Percentiles rank a stretch among this genome's conserved stretches.
Evolutionary conservation across 2,329 filamentous ascomycete species (phyloP).

Genomic region (Cytospora piceae): DNA sequence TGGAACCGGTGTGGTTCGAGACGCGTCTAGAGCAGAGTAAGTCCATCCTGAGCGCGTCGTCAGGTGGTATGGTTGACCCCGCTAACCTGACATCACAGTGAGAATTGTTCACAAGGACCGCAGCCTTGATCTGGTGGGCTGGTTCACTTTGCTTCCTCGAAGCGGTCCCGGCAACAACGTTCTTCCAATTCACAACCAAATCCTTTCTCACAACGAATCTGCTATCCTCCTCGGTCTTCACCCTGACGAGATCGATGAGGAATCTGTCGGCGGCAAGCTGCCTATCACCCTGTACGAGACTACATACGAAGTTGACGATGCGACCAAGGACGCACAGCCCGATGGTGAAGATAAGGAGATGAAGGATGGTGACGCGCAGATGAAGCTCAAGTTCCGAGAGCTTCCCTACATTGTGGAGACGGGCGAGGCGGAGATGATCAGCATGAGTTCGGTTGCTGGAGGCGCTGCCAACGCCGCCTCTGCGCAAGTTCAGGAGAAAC

Average conservation of each 20-base stretch:
- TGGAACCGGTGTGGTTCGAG: slow-evolving; percentile 74
- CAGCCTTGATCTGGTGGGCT: slow-evolving; percentile 84
- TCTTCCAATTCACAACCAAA: slow-evolving; percentile 76
- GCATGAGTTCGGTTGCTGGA: slow-evolving; percentile 88
- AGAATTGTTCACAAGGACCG: slow-evolving; percentile 86
- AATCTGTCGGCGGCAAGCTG: slow-evolving; percentile 73
- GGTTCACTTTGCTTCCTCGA: slow-evolving; percentile 79
- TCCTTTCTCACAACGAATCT: slow-evolving; percentile 81
- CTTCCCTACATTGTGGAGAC: slow-evolving; percentile 89
- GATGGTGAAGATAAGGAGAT: slow-evolving; percentile 71
- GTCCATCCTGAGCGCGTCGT: slow-evolving; percentile 38
- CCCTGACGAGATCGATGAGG: slow-evolving; percentile 58
- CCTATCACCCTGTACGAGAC: slow-evolving; percentile 92
- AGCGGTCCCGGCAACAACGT: slow-evolving; percentile 71
- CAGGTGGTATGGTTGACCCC: background rate
- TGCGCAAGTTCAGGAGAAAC: slow-evolving; percentile 47
- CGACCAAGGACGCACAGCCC: slow-evolving; percentile 43
- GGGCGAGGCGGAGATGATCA: slow-evolving; percentile 96
- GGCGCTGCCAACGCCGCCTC: slow-evolving; percentile 81
- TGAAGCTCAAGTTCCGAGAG: slow-evolving; percentile 77
- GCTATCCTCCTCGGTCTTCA: slow-evolving; percentile 90
- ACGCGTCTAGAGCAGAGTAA: slow-evolving; percentile 83
- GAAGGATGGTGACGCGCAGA: slow-evolving; percentile 62
- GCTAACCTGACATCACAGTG: slow-evolving; percentile 55
- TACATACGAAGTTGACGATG: slow-evolving; percentile 71